Evolutionary conservation across 306 rosid species (phyloP).

Genomic region (Vigna mungo): DNA sequence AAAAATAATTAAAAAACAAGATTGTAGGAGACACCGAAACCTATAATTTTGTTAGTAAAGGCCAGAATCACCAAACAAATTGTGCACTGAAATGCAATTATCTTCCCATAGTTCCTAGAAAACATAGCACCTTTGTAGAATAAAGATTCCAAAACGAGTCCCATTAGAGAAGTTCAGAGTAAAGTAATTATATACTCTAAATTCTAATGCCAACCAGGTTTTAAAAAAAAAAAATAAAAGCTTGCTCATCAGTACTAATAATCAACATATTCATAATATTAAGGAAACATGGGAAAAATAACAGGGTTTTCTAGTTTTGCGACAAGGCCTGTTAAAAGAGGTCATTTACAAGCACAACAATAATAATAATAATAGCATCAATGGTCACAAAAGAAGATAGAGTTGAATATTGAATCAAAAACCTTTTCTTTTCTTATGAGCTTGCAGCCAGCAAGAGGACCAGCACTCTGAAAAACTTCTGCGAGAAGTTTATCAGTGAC

Average conservation of each 20-base stretch:
- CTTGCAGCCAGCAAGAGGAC: constrained; percentile 73
- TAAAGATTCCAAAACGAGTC: constrained; percentile 8
- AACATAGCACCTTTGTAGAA: constrained; percentile 14
- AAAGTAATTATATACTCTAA: constrained; percentile 35
- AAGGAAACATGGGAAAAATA: constrained; percentile 14
- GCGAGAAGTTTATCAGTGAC: constrained; percentile 69
- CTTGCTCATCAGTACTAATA: constrained; percentile 1
- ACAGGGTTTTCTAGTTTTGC: not conserved
- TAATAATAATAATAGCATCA: not conserved
- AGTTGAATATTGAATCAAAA: constrained; percentile 45
- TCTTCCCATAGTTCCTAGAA: constrained; percentile 32
- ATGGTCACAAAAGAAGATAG: constrained; percentile 32
- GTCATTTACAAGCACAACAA: not conserved
- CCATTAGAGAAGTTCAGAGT: constrained; percentile 4
- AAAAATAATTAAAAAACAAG: constrained; percentile 33
- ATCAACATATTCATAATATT: constrained; percentile 9
- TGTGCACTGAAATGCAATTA: not conserved
- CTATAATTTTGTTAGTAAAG: not conserved
- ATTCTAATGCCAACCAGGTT: constrained; percentile 12
- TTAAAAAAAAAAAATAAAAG: not conserved
- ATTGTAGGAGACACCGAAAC: constrained; percentile 3
- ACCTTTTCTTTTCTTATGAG: constrained; percentile 71
- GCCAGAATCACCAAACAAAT: constrained; percentile 26
- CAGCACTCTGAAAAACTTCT: constrained; percentile 71
- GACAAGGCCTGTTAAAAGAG: constrained; percentile 23